These are phyloP conservation scores for Erysimum cheiri DNA, from an alignment of 441 rosid genomes.

Conservation along the genomic window DNA sequence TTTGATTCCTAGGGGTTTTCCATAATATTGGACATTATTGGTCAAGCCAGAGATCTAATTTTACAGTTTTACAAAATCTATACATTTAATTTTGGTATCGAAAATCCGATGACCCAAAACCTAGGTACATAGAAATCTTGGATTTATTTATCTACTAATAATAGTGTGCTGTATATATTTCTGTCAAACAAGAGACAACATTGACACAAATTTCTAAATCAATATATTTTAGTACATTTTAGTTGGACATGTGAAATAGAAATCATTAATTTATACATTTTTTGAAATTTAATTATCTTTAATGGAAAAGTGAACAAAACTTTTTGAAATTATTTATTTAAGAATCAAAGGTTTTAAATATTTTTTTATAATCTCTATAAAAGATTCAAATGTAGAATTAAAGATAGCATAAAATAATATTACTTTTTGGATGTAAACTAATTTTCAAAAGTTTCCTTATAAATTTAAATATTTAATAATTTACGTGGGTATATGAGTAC, in stretches of 20 bases:
- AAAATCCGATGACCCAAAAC: neutral
- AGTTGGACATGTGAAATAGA: neutral
- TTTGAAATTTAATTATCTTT: neutral
- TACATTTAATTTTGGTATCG: neutral
- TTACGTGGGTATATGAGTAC: constrained; percentile 30
- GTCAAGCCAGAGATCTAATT: neutral
- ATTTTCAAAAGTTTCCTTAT: neutral
- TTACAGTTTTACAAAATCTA: neutral
- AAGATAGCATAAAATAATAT: neutral
- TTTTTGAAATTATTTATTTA: neutral
- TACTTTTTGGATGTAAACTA: neutral
- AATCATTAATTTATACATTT: neutral
- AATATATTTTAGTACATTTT: neutral
- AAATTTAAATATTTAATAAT: neutral
- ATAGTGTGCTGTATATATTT: neutral
- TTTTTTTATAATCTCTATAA: neutral
- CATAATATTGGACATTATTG: neutral
- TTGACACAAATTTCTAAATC: neutral
- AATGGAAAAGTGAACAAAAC: neutral
- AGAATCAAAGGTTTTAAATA: neutral
- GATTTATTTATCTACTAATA: neutral
- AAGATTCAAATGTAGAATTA: neutral
- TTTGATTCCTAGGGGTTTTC: neutral
- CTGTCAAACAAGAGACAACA: no score
- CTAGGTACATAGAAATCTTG: neutral